Base-by-base conservation (phyloP, 2,329 filamentous ascomycete genomes). In the Venturia pyrina region DNA sequence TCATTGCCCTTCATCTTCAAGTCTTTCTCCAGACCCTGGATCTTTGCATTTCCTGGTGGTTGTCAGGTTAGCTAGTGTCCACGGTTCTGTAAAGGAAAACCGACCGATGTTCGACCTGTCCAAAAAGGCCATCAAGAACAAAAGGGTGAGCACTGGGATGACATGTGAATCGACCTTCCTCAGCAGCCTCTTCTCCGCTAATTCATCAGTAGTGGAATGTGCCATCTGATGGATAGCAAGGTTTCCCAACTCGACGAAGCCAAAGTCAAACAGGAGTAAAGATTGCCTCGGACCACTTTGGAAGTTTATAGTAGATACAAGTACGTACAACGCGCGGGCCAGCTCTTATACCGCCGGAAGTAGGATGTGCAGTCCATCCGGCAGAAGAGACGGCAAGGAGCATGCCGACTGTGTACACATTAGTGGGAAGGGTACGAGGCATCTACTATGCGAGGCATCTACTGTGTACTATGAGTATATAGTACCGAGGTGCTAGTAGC, bases 81-180 rank as follows among this genome's bases (percentile, higher is more conserved):
- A 13, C n/a, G 10, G 15, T 2, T n/a, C 50, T 2, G 32, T 37
- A 37, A 48, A 2, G 21, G 13, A 24, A 41, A 32, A 43, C 65
- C 65, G 44, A 73, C 72, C 74, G 59, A 76, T 73, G 64, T 77
- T 76, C 21, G 72, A 76, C n/a, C 79, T 74, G 68, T 81, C 79
- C 10, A 81, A 71, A 65, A 81, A 81, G 2, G 77, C 75, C 46
- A 79, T 72, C 17, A 80, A 70, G 67, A 78, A 81, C 1, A 83
- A 71, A 5, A 81, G 65, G 65, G 75, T 79, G 11, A 84, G 71
- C 19, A 80, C 77, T 0, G 82, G 81, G 7, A 83, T 71, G 34
- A 83, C 74, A 59, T 78, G 75, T 17, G 81, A 67, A 68, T 83
- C 81, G 62, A 77, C 75, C 72, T 83, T 84, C 59, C 78, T 72